phyloP scores from a whole-genome alignment of 768 basidiomycete genomes.

The Mrakia blollopis region DNA sequence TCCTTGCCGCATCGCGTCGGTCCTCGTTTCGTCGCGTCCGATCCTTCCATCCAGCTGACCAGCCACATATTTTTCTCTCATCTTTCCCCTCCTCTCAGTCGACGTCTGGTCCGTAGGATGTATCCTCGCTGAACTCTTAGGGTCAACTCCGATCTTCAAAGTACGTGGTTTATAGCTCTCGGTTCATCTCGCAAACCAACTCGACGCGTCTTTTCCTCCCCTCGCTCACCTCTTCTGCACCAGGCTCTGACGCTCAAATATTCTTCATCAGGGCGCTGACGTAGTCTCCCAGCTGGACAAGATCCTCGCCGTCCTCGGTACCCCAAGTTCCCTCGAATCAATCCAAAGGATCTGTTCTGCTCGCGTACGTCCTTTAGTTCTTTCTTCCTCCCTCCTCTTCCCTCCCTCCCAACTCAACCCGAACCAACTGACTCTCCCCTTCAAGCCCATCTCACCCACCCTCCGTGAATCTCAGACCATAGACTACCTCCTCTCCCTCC shows the following conservation, averaged over 20 bases:
- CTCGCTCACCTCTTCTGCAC: background rate
- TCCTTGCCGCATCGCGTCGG: background rate
- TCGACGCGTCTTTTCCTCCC: background rate
- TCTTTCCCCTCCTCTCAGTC: background rate
- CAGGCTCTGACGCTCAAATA: too few species aligned
- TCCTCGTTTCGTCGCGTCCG: background rate
- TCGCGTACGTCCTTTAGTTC: slow-evolving; percentile 59
- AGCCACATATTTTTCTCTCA: too few species aligned
- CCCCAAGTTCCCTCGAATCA: slow-evolving; percentile 67
- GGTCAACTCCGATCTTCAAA: slow-evolving; percentile 73
- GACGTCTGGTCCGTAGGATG: slow-evolving; percentile 52
- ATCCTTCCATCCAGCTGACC: background rate
- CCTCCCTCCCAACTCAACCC: background rate
- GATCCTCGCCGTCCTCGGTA: slow-evolving; percentile 84
- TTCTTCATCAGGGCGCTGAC: slow-evolving; percentile 64
- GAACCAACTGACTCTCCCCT: slow-evolving; percentile 58
- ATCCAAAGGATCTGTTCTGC: slow-evolving; percentile 87
- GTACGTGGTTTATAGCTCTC: background rate
- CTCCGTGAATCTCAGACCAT: slow-evolving; percentile 51
- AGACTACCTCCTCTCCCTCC: slow-evolving; percentile 37
- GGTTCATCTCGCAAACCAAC: too few species aligned
- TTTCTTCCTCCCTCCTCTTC: slow-evolving; percentile 59
- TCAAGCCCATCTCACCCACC: slow-evolving; percentile 61
- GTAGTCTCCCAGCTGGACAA: slow-evolving; percentile 86
- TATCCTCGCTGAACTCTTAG: slow-evolving; percentile 83